Conservation (phyloP, 2,329 filamentous ascomycete species). For the Zymoseptoria tritici region DNA sequence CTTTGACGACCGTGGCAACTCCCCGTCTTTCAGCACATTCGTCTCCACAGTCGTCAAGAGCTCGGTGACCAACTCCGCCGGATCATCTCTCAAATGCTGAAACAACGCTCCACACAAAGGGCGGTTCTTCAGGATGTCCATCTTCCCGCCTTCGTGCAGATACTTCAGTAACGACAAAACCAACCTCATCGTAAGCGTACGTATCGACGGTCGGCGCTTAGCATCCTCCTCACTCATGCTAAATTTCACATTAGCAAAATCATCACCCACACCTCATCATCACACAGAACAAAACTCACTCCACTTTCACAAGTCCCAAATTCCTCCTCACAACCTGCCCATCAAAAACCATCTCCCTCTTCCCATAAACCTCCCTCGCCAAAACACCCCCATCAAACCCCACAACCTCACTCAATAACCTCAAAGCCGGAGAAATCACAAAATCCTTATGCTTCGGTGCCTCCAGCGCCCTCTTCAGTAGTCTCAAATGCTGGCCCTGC, state of each 20-base stretch:
- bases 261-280: background rate
- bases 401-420: slow-evolving; percentile 77
- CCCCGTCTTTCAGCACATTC: slow-evolving; percentile 66
- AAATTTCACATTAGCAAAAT: background rate
- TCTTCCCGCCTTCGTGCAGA: slow-evolving; percentile 68
- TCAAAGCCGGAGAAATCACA: slow-evolving; percentile 79
- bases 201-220: slow-evolving; percentile 63
- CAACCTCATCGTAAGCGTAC: slow-evolving; percentile 76
- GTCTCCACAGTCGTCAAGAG: slow-evolving; percentile 63
- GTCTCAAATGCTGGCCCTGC: slow-evolving; percentile 70
- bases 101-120: slow-evolving; percentile 63
- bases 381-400: slow-evolving; percentile 77
- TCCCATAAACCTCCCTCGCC: slow-evolving; percentile 69
- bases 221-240: slow-evolving; percentile 48
- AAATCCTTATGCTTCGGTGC: slow-evolving; percentile 77
- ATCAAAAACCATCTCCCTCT: slow-evolving; percentile 66
- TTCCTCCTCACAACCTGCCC: slow-evolving; percentile 69
- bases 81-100: slow-evolving; percentile 69
- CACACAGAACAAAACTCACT: slow-evolving; percentile 43
- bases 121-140: slow-evolving; percentile 71
- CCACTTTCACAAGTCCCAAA: slow-evolving; percentile 58
- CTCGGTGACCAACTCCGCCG: slow-evolving; percentile 65
- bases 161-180: slow-evolving; percentile 72
- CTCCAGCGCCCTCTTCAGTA: slow-evolving; percentile 70
- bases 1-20: slow-evolving; percentile 66